Evolutionary conservation across 768 basidiomycete genomes (phyloP), one percentile per base, ranked within the genome.

Genomic region (Roridomyces roridus): DNA sequence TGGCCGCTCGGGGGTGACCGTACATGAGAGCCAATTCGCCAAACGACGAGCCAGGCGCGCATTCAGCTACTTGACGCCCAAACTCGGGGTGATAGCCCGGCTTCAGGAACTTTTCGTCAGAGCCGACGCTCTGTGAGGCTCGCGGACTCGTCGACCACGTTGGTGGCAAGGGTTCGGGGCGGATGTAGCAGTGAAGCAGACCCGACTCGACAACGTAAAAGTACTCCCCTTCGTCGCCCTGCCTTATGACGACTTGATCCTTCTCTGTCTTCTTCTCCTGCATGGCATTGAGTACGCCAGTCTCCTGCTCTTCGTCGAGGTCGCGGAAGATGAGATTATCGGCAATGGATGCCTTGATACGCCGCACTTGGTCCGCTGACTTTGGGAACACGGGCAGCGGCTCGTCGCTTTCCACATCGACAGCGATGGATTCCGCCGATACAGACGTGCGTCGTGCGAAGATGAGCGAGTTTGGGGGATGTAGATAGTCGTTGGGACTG

Each of bases 21-120:
- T 99, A 96, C 96, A 99, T 98, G 64, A 99, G 77, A 26, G 97
- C 97, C 51, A 99, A 81, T 74, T 99, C 96, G 40, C 97, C 97
- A 58, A 98, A 98, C 40, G 90, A 94, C 56, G 82, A 85, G 4
- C 95, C 94, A 1, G 92, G 86, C 41, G 79, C 82, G 80, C 91
- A 94, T 55, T 92, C 90, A 48, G 87, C 85, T 2, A 98, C 97
- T 69, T 90, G 87, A 57, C 84, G 87, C 21, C 93, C 93, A 64
- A 87, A 86, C 57, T 85, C 81, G 5, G 85, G 80, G 61, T 93
- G 88, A 57, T 84, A 84, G 5, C 84, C 84, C 2, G 85, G 80
- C 60, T 84, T 83, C n/a, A 81, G 67, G 63, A 86, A 84, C 70
- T 82, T 85, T 58, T 87, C 82, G 50, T 77, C 70, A 11, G 77